These are phyloP conservation scores for Tetrastigma voinierianum DNA, from an alignment of 164 flowering plant species.

Conservation along the genomic window DNA sequence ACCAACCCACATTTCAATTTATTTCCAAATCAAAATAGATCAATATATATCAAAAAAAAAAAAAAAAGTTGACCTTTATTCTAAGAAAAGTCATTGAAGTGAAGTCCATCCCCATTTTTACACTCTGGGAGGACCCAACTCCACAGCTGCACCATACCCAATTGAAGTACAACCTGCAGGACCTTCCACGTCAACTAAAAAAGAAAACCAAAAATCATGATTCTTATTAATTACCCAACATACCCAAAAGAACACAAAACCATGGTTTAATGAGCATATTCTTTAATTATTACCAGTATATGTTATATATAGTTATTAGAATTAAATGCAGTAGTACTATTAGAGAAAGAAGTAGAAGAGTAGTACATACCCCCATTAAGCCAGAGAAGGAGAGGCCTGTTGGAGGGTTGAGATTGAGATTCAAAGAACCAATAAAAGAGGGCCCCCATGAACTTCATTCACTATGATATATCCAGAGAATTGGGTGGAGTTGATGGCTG, in stretches of 20 bases:
- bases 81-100: conserved; percentile 60
- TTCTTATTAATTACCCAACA: no score
- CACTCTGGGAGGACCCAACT: conserved; percentile 67
- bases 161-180: conserved; percentile 90
- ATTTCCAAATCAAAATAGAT: neutral
- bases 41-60: neutral
- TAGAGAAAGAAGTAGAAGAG: neutral
- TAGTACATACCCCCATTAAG: conserved; percentile 64
- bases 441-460: conserved; percentile 62
- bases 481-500: conserved; percentile 58
- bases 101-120: conserved; percentile 39
- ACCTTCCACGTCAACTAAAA: conserved; percentile 33
- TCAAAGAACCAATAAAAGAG: conserved; percentile 84
- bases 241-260: neutral
- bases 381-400: conserved; percentile 71
- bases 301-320: no score
- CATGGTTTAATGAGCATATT: no score
- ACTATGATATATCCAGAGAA: conserved; percentile 72
- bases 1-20: neutral
- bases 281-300: no score
- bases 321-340: no score
- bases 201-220: neutral
- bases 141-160: conserved; percentile 73
- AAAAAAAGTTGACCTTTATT: conserved; percentile 35
- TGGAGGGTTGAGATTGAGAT: conserved; percentile 48